Conservation (phyloP, 2,329 filamentous ascomycete species). For the Cladosporium phlei region DNA sequence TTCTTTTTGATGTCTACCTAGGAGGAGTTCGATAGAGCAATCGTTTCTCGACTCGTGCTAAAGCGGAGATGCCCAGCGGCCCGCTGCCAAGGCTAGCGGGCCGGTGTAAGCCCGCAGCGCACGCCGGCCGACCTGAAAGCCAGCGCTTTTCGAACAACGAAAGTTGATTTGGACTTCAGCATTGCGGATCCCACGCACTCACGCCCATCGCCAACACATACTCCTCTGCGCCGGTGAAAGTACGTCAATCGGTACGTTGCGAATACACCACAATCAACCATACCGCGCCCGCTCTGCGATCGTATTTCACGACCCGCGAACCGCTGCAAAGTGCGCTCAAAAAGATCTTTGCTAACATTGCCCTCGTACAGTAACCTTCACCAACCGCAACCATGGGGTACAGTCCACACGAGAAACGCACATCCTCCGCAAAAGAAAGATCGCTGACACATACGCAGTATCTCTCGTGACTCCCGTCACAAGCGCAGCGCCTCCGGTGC, state of each 20-base stretch:
- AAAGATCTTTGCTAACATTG: conserved; percentile 10
- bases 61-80: no score
- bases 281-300: no score
- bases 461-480: conserved; percentile 99
- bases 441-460: conserved; percentile 56
- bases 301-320: background rate
- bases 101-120: no score
- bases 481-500: conserved; percentile 99
- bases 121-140: no score
- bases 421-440: conserved; percentile 12
- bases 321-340: background rate
- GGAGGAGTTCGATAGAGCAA: no score
- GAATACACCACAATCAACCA: background rate
- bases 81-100: no score
- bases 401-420: conserved; percentile 27
- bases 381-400: conserved; percentile 51
- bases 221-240: conserved; percentile 13
- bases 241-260: conserved; percentile 14
- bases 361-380: conserved; percentile 36
- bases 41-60: no score
- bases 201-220: conserved; percentile 11
- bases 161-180: conserved; percentile 8
- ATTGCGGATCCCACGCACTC: conserved; percentile 10
- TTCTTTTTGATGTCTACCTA: no score
- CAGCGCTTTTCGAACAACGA: background rate